Evolutionary conservation across 2,329 filamentous ascomycete species (phyloP).

Genomic region (Aspergillus sp.): DNA sequence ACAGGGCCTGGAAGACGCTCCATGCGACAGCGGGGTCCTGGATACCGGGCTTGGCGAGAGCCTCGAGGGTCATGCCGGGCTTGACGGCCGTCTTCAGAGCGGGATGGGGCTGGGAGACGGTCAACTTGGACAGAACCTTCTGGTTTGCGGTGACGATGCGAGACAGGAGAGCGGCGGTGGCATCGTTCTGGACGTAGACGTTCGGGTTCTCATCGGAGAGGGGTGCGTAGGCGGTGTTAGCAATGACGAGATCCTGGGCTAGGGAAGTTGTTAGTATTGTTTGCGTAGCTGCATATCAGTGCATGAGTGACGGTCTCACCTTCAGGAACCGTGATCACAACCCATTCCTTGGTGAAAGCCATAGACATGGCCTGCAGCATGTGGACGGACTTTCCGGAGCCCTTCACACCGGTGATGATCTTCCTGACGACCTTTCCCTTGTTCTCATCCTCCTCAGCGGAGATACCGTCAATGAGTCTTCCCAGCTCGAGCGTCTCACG

Average conservation of each 20-base stretch:
- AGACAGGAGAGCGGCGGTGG: constrained; percentile 72
- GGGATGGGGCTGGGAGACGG: constrained; percentile 56
- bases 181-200: constrained; percentile 75
- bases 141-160: constrained; percentile 73
- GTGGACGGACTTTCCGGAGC: constrained; percentile 83
- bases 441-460: constrained; percentile 40
- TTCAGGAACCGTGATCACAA: constrained; percentile 87
- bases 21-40: constrained; percentile 76
- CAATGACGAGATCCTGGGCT: constrained; percentile 81
- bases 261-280: constrained; percentile 20
- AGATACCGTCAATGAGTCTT: constrained; percentile 61
- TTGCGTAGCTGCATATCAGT: neutral
- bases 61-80: constrained; percentile 61
- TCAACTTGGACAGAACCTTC: constrained; percentile 58
- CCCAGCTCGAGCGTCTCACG: constrained; percentile 74
- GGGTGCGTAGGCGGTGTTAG: constrained; percentile 76
- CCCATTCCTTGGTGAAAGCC: constrained; percentile 79
- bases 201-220: constrained; percentile 57
- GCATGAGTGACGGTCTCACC: constrained; percentile 55
- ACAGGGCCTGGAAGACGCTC: constrained; percentile 77
- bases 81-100: constrained; percentile 62
- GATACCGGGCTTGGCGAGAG: constrained; percentile 68
- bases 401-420: constrained; percentile 71
- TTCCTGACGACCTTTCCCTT: constrained; percentile 51
- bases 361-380: constrained; percentile 81